phyloP scores from a whole-genome alignment of 2,329 filamentous ascomycete species.

The Aspergillus uvarum region DNA sequence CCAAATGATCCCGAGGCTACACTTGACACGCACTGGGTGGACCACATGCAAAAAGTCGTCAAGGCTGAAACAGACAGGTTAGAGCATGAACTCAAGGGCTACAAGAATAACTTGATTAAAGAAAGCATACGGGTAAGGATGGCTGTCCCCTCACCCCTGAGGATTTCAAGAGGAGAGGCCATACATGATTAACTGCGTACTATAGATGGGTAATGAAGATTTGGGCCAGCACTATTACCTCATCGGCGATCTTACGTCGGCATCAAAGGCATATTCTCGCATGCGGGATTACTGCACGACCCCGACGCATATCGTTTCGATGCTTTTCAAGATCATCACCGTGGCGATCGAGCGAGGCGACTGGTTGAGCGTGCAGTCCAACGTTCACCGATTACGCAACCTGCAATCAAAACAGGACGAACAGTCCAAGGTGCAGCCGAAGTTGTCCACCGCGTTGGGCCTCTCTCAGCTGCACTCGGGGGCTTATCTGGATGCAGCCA shows the following conservation, averaged over 20 bases:
- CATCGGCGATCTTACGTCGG: conserved; percentile 70
- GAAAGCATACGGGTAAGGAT: conserved; percentile 81
- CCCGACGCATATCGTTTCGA: conserved; percentile 77
- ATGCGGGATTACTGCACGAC: conserved; percentile 92
- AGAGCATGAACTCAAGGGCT: conserved; percentile 81
- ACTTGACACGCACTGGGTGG: conserved; percentile 73
- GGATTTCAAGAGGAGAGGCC: not conserved
- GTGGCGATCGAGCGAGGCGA: conserved; percentile 74
- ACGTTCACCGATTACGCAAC: conserved; percentile 58
- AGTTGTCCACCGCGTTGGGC: conserved; percentile 64
- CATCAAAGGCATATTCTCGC: conserved; percentile 74
- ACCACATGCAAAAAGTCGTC: conserved; percentile 64
- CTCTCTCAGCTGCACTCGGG: conserved; percentile 59
- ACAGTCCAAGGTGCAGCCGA: conserved; percentile 57
- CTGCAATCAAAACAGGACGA: conserved; percentile 58
- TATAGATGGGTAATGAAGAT: conserved; percentile 90
- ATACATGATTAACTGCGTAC: conserved; percentile 9
- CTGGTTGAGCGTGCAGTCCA: conserved; percentile 67
- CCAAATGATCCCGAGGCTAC: conserved; percentile 67
- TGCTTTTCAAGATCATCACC: conserved; percentile 74
- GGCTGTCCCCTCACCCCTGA: not conserved
- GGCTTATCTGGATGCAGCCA: conserved; percentile 67
- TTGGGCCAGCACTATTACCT: conserved; percentile 79
- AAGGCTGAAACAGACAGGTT: conserved; percentile 70
- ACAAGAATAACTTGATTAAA: conserved; percentile 96